Base-by-base conservation (phyloP, 2,329 filamentous ascomycete genomes). In the Myriosclerotinia scirpicola region DNA sequence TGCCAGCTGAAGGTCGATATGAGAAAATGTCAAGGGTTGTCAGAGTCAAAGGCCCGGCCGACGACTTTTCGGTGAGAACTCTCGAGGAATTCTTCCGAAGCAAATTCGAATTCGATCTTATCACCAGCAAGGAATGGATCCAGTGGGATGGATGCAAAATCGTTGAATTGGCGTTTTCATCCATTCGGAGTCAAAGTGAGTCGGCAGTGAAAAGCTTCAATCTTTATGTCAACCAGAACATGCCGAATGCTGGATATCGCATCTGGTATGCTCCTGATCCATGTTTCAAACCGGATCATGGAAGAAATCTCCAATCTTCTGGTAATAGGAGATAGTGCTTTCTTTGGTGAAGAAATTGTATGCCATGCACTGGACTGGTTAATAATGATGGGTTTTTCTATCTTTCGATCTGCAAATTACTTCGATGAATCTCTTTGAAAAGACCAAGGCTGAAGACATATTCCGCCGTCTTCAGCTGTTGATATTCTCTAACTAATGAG, bases 191-290 rank as follows among this genome's bases (percentile, higher is more conserved):
- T 59, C 68, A 70, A 38, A 67, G 66, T 22, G 54, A 65, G 42
- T 46, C 50, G 11, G 67, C 64, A 17, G 38, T 55, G 11, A 62
- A 50, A 17, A 52, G 48, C 17, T 61, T 67, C 60, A 59, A 14
- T 8, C 48, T 52, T 34, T 38, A 53, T 38, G 52, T 42, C 44
- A 34, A 44, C 14, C 40, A 65, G 42, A 48, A 34, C 11, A 62
- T 48, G 14, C 40, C 46, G 6, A 22, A 36, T 30, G 26, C 46
- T 17, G 63, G 48, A 14, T 65, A 59, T 36, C 30, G 3, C 17
- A 55, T 71, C 46, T 50, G 58, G 26, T 72, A 68, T 54, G 64
- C 34, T 50, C 68, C 34, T 20, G 70, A 72, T 65, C 70, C 70
- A 17, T 71, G 70, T 36, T 52, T 50, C 48, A 42, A 52, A 20